Conservation (phyloP, 192 early-diverging fungal species). For the Irineochytrium annulatum region DNA sequence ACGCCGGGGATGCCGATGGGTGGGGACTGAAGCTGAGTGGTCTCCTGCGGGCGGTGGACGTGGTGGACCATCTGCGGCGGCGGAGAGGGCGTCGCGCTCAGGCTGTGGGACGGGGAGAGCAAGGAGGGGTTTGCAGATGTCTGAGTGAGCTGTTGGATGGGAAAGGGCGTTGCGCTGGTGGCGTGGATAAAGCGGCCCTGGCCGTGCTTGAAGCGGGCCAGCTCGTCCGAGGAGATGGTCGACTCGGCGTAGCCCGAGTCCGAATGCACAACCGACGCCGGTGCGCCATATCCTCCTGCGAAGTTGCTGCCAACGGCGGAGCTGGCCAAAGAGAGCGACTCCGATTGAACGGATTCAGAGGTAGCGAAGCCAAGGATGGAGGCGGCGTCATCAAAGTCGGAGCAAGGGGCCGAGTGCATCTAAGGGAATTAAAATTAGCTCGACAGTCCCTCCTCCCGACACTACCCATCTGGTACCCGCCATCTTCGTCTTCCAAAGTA, state of each 20-base stretch:
- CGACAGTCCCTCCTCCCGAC: too few species aligned
- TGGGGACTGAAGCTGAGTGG: background rate
- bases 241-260: slow-evolving; percentile 5
- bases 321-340: too few species aligned
- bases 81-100: background rate
- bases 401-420: too few species aligned
- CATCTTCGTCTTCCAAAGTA: too few species aligned
- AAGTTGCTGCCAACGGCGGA: too few species aligned
- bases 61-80: background rate
- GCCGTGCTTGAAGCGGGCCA: background rate
- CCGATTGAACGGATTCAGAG: too few species aligned
- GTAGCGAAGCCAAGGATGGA: background rate
- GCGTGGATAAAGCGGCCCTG: background rate
- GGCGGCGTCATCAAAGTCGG: background rate
- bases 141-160: background rate
- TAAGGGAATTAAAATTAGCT: too few species aligned
- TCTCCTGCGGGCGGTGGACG: background rate
- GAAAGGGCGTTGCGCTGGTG: background rate
- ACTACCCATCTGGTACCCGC: too few species aligned
- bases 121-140: background rate
- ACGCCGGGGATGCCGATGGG: background rate
- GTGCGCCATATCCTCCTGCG: too few species aligned
- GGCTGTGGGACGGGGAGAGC: background rate
- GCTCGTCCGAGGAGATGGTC: background rate
- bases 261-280: too few species aligned